Conservation (phyloP, 75 land plant genomes). For the Picea glauca region DNA sequence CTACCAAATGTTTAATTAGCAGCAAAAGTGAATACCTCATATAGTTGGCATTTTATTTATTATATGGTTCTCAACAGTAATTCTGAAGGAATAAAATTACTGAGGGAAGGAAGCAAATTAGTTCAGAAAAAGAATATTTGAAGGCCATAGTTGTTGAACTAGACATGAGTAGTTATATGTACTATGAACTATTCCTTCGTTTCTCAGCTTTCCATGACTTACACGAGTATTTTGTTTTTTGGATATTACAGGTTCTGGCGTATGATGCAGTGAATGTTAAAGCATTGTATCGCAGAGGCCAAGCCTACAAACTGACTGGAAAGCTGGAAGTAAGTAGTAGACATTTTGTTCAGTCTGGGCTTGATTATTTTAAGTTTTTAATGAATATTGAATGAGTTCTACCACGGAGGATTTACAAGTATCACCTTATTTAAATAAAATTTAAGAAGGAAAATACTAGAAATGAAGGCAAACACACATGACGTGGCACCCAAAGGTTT, state of each 20-base stretch:
- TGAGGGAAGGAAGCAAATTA: not conserved
- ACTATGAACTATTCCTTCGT: not conserved
- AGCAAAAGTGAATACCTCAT: not conserved
- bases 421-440: not conserved
- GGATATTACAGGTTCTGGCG: slow-evolving; percentile 65
- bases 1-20: no score
- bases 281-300: slow-evolving; percentile 97
- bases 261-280: slow-evolving; percentile 74
- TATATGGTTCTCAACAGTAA: not conserved
- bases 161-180: not conserved
- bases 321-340: slow-evolving; percentile 56
- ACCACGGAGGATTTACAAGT: not conserved
- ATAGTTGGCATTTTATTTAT: not conserved
- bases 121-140: not conserved
- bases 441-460: not conserved
- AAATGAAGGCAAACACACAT: not conserved
- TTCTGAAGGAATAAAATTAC: not conserved
- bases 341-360: not conserved
- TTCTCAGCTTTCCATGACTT: not conserved
- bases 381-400: not conserved
- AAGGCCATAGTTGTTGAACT: no score
- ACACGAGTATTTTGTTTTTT: not conserved
- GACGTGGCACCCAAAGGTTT: not conserved
- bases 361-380: not conserved
- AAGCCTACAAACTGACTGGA: slow-evolving; percentile 81